These are phyloP conservation scores for Boletellus emodensis DNA, from an alignment of 768 basidiomycete genomes.

Conservation along the genomic window DNA sequence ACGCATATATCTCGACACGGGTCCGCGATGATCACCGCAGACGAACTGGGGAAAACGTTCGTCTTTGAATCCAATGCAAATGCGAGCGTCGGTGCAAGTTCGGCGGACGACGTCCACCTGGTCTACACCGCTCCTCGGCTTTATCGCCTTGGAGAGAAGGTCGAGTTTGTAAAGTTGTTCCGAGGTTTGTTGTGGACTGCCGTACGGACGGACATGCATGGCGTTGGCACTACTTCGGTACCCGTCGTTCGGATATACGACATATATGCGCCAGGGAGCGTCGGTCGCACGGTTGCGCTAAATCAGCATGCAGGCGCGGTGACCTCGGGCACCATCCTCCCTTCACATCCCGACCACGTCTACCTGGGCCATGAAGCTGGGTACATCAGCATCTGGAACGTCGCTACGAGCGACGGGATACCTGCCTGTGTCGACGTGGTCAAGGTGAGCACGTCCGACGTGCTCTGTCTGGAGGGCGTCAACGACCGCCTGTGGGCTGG, in stretches of 20 bases:
- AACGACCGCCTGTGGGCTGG: conserved; percentile 86
- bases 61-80: conserved; percentile 53
- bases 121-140: conserved; percentile 50
- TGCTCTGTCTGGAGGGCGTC: conserved; percentile 82
- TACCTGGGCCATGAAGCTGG: conserved; percentile 94
- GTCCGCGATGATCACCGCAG: conserved; percentile 70
- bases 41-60: conserved; percentile 80
- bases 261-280: conserved; percentile 54
- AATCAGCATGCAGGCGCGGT: conserved; percentile 77
- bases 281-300: conserved; percentile 53
- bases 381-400: conserved; percentile 76
- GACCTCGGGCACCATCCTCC: conserved; percentile 73
- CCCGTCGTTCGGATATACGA: conserved; percentile 85
- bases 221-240: conserved; percentile 40
- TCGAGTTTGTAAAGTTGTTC: conserved; percentile 72
- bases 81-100: conserved; percentile 18
- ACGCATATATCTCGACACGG: conserved; percentile 72
- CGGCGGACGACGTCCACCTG: conserved; percentile 42
- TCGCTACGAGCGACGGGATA: conserved; percentile 49
- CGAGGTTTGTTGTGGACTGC: conserved; percentile 84
- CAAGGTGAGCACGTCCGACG: conserved; percentile 77
- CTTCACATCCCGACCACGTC: conserved; percentile 59
- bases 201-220: conserved; percentile 47
- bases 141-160: conserved; percentile 73
- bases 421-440: conserved; percentile 70